Evolutionary conservation across 352 stramenopile genomes (phyloP).

Genomic region (Hyaloperonospora brassicae): DNA sequence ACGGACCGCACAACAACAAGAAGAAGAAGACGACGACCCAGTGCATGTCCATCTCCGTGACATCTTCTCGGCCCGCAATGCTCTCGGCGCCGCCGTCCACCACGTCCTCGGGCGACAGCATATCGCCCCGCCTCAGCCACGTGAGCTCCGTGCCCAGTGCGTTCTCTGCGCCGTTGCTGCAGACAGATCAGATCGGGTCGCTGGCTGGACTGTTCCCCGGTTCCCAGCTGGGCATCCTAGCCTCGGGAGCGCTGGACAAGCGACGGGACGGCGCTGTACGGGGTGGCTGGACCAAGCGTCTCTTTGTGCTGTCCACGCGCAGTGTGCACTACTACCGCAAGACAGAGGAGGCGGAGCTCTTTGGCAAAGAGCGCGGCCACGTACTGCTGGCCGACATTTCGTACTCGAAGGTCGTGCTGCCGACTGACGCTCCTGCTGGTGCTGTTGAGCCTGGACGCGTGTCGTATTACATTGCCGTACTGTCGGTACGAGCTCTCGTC

Average conservation of each 20-base stretch:
- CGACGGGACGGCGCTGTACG: constrained; percentile 75
- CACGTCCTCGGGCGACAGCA: constrained; percentile 17
- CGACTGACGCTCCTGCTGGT: constrained; percentile 68
- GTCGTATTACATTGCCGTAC: constrained; percentile 59
- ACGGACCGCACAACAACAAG: too few species aligned
- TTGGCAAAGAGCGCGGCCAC: constrained; percentile 77
- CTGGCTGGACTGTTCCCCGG: constrained; percentile 63
- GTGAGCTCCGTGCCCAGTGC: constrained; percentile 47
- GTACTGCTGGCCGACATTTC: constrained; percentile 62
- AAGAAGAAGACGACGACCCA: too few species aligned
- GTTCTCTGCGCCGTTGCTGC: constrained; percentile 47
- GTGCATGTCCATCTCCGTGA: too few species aligned
- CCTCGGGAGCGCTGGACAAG: constrained; percentile 72
- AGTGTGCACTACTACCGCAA: constrained; percentile 84
- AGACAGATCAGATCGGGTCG: constrained; percentile 64
- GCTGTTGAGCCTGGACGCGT: constrained; percentile 50
- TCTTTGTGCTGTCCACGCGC: constrained; percentile 77
- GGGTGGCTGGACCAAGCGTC: constrained; percentile 66
- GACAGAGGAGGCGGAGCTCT: constrained; percentile 70
- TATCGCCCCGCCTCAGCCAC: constrained; percentile 42
- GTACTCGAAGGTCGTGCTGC: constrained; percentile 65
- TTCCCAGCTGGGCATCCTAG: constrained; percentile 67
- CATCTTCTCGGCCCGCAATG: constrained; percentile 13
- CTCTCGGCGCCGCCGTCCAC: constrained; percentile 31
- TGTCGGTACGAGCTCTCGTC: constrained; percentile 40